Base-by-base conservation (phyloP, 2,329 filamentous ascomycete species). In the Verticillium isaacii region DNA sequence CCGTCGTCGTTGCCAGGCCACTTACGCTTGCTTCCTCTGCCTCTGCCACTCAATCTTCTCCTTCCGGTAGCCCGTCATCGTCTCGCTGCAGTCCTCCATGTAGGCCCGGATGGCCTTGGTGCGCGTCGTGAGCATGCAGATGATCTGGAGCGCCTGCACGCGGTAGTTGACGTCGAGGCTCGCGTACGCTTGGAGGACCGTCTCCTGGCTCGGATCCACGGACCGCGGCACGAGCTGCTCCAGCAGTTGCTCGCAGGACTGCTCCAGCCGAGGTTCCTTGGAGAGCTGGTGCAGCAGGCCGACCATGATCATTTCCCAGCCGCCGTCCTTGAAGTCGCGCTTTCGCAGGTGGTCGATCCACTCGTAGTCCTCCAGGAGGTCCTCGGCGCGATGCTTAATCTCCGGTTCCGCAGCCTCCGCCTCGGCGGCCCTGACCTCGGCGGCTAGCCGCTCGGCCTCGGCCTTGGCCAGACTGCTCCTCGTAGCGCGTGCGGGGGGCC, bases 41-140 rank as follows among this genome's bases (percentile, higher is more conserved):
- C 93, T 86, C 76, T 98, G 94, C 76, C 88, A 90, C 66, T 96
- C 92, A 64, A 97, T 97, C 78, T 97, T 97, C 72, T 96, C 91
- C 75, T 99, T 99, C 58, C 95, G 89, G 71, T 96, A 92, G 60
- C 88, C 87, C 1, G 95, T 99, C 93, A 98, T 97, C 60, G 92
- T 91, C 71, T 94, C 91, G 66, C 90, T 92, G 76, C 93, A 96
- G 65, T 94, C 89, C 67, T 97, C 92, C 81, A 99, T 90, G 72
- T 96, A 96, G 17, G 87, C 89, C 60, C 94, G 89, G 67, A 98
- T 85, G 2, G 90, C 88, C 72, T 92, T 93, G 0, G 95, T 97
- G 70, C 93, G 89, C 61, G 93, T 83, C 2, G 91, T 93, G 64
- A 98, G 81, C 80, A 94, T 88, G 73, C 92, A 92, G 61, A 97